Base-by-base conservation (phyloP, 1,139 yeast species). In the Protomyces arabidopsidicola region DNA sequence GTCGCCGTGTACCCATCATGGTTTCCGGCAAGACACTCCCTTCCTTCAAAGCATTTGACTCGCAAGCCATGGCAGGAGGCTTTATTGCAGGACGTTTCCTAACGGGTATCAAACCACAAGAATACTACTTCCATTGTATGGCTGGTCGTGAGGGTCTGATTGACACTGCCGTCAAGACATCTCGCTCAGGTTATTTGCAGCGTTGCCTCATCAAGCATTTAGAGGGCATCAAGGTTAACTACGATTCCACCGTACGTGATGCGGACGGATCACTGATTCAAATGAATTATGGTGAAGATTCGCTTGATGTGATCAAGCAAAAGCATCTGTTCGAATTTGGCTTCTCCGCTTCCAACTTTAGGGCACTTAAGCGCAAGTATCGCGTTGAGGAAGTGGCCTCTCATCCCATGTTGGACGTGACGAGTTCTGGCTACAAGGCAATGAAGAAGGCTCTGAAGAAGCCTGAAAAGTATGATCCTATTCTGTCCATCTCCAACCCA, bases 101-200 rank as follows among this genome's bases (percentile, higher is more conserved):
- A 76, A 90, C 98, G 48, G 98, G 98, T 76, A 88, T 95, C 70
- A 85, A 90, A 75, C 98, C 98, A n/a, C 99, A 95, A 78, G 99
- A 95, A 76, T 95, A 95, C 77, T 95, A 91, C 74, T 95, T 95
- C 93, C 99, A 95, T 80, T 93, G 98, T 82, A 95, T 95, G 99
- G 99, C 99, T 66, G 99, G 99, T 76, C 87, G 99, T 81, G 99
- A 95, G 82, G 99, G 99, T 78, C 84, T 95, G 74, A 95, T 95
- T 79, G 99, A 95, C 82, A 95, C 99, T 66, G 98, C 99, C 64
- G 98, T 95, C 70, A 95, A 95, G 78, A 95, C 99, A 9, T 90
- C 98, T 31, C 87, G 97, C 79, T 91, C 98, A 64, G 99, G 99
- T 75, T 95, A 95, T 78, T 83, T 95, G 76, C 99, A 95, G 79